These are phyloP conservation scores for Hypericum perforatum DNA, from an alignment of 345 rosid genomes.

Conservation along the genomic window DNA sequence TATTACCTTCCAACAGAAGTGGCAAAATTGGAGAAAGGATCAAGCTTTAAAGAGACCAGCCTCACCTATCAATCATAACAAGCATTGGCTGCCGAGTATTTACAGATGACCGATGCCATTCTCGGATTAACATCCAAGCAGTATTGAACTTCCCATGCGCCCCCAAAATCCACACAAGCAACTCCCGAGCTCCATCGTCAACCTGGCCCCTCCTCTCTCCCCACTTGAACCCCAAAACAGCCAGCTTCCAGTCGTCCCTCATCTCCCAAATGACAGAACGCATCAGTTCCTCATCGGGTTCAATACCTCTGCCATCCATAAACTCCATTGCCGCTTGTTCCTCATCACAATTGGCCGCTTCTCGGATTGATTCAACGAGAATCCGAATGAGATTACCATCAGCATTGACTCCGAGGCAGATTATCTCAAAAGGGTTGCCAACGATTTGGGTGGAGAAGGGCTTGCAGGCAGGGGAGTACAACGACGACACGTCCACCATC, in stretches of 20 bases:
- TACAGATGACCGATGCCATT: conserved; percentile 38
- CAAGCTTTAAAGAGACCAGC: conserved; percentile 1
- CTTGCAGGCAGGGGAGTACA: conserved; percentile 15
- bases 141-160: conserved; percentile 55
- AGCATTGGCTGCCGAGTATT: conserved; percentile 58
- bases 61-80: conserved; percentile 74
- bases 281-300: conserved; percentile 30
- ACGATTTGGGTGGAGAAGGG: conserved; percentile 26
- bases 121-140: conserved; percentile 77
- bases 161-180: conserved; percentile 68
- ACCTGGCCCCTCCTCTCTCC: conserved; percentile 41
- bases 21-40: background rate
- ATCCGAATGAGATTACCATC: conserved; percentile 15
- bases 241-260: conserved; percentile 59
- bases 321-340: conserved; percentile 47
- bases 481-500: conserved; percentile 9
- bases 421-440: conserved; percentile 19
- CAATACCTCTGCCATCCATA: conserved; percentile 36
- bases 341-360: conserved; percentile 32
- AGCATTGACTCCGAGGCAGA: background rate
- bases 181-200: conserved; percentile 40
- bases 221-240: conserved; percentile 73
- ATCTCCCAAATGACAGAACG: conserved; percentile 51
- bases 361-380: conserved; percentile 35
- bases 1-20: background rate